Percentiles rank a stretch among this genome's conserved stretches.
These are phyloP conservation scores for Neurospora sp. DNA, from an alignment of 495 filamentous ascomycete genomes.

Conservation along the genomic window DNA sequence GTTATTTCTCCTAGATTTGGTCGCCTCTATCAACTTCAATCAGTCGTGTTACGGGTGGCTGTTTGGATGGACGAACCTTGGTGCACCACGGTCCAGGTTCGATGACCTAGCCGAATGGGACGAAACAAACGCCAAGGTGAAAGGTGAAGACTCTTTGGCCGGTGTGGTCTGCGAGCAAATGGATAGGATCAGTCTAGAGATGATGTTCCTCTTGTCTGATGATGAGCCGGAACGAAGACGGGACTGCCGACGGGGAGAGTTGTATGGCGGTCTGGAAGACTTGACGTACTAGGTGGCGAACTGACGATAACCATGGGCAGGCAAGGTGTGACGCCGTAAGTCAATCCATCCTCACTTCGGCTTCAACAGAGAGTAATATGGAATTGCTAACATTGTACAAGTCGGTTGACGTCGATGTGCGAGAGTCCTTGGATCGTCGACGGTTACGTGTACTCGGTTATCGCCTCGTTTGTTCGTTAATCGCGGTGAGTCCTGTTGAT, in stretches of 20 bases:
- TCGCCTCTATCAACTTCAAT: background rate
- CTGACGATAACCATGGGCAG: background rate
- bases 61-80: background rate
- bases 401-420: background rate
- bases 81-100: background rate
- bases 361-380: background rate
- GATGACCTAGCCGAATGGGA: background rate
- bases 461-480: background rate
- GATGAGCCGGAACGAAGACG: background rate
- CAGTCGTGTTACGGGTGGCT: background rate
- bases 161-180: background rate
- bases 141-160: background rate
- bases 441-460: background rate
- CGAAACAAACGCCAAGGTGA: background rate
- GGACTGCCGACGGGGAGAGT: background rate
- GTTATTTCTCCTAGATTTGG: background rate
- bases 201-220: background rate
- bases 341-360: background rate
- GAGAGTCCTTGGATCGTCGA: background rate
- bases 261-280: background rate
- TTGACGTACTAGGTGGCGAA: background rate
- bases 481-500: background rate
- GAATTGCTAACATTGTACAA: background rate
- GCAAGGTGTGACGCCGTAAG: background rate
- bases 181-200: background rate